Evolutionary conservation across 164 flowering plant genomes (phyloP), one percentile per base, ranked within the genome.

Genomic region (Kalanchoe fedtschenkoi): DNA sequence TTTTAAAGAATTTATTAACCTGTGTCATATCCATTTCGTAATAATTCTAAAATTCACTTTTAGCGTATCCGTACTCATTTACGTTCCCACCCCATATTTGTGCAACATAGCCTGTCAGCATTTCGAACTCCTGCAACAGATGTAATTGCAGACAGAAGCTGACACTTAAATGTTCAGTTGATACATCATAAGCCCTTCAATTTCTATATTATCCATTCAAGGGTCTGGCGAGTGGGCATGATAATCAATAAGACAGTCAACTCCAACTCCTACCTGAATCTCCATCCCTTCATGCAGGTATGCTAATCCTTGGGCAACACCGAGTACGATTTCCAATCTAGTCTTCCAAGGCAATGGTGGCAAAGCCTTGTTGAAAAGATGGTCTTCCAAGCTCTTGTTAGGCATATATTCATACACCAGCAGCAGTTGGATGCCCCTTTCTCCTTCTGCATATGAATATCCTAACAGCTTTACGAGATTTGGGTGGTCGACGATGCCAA

Each of bases 391-490:
- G 80, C 86, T 83, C 55, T 68, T 70, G 42, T 85, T 83, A 10
- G 73, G 75, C 91, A 85, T 78, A 71, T 66, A 85, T 55, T 85
- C 91, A 44, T 85, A 85, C 15, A 83, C 88, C 65, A 85, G 47
- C 2, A 85, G 66, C 57, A 78, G 70, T 42, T 83, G 84, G 33
- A 81, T 78, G 51, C 84, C 85, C 62, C 85, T 73, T 71, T 83
- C 87, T 37, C 73, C 84, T 60, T 85, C 86, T 24, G n/a, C 65
- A 16, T 76, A 74, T 68, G 86, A 85, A 65, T 80, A 83, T 58
- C 91, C 91, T 59, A 83, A 29, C 61, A 85, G 88, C 47, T 80
- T 83, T 8, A 85, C 91, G 8, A 85, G 78, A 64, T 81, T 85
- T 8, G 83, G 86, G 63, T 85, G 86, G 64, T 70, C 78, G 4